A percentile compares a stretch with the other conserved stretches of the same genome.
Conservation (phyloP, 2,329 filamentous ascomycete species). For the Daldinia sp. region DNA sequence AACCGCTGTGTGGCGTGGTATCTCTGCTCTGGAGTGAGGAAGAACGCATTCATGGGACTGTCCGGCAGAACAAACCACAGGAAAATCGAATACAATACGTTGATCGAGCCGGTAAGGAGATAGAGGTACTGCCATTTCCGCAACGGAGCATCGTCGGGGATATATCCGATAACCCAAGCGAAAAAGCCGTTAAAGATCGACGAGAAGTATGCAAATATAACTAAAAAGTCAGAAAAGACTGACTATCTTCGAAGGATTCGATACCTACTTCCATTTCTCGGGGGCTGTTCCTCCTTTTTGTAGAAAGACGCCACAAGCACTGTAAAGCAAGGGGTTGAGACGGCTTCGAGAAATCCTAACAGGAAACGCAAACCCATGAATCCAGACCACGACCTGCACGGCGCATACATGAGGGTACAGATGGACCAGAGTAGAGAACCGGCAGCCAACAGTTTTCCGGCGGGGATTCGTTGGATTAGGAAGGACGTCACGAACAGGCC, state of each 20-base stretch:
- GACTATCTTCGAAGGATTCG: not conserved
- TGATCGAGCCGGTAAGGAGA: constrained; percentile 51
- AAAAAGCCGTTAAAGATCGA: constrained; percentile 48
- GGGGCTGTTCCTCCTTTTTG: constrained; percentile 48
- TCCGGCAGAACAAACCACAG: constrained; percentile 51
- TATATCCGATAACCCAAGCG: constrained; percentile 48
- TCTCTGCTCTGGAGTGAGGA: constrained; percentile 50
- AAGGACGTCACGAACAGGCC: constrained; percentile 48
- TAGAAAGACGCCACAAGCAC: constrained; percentile 55
- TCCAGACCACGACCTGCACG: constrained; percentile 47
- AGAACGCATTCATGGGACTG: constrained; percentile 54
- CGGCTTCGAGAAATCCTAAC: constrained; percentile 54
- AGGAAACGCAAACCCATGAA: constrained; percentile 54
- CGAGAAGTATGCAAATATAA: constrained; percentile 54
- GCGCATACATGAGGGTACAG: constrained; percentile 47
- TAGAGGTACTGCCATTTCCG: constrained; percentile 50
- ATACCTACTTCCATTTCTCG: constrained; percentile 47
- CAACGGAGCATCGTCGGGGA: constrained; percentile 42
- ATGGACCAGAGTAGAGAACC: constrained; percentile 51
- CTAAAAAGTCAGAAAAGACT: constrained; percentile 22
- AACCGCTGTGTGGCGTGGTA: constrained; percentile 51
- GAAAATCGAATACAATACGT: constrained; percentile 47
- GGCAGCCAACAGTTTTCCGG: constrained; percentile 46
- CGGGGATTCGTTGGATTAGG: constrained; percentile 47
- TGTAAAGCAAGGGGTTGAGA: constrained; percentile 52